Base-by-base conservation (phyloP, 768 basidiomycete genomes). In the Trametes punicea region DNA sequence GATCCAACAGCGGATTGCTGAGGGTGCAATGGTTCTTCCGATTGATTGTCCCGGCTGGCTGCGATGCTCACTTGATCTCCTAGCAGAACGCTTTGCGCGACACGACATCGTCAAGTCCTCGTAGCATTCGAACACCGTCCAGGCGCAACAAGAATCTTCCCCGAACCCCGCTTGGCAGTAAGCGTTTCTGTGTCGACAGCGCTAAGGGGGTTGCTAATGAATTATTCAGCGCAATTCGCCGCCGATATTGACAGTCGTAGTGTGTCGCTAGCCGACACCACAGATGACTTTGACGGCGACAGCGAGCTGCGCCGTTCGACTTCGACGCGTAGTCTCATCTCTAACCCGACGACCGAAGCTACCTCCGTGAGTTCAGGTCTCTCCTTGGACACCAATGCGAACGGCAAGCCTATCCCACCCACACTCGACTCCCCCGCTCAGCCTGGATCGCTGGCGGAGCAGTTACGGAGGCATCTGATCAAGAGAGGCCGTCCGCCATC, bases 1-100 rank as follows among this genome's bases (percentile, higher is more conserved):
- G 68, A 90, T 96, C 41, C 90, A 93, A 65, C 85, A 89, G 59
- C 90, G 90, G 57, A 72, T 95, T 27, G 85, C 81, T 30, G 85
- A 84, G 53, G 91, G 88, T 31, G 85, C 81, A 15, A 75, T 89
- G 57, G 88, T 93, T 66, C 59, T 81, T 75, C 26, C 2, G 36
- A 15, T 26, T 40, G 9, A 33, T 34, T 18, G 8, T 45, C 4
- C 26, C 23, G 5, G 10, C 23, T 46, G 38, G n/a, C n/a, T 38
- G 21, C 9, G 13, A 16, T 44, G 20, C 50, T 25, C 34, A 54
- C 52, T 5, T 36, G 13, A 23, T 40, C 46, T 40, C 55, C 49
- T 41, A 49, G 44, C 60, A 90, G 87, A 85, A 86, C 41, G 81
- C 83, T 15, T 75, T 63, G n/a, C 74, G 83, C 60, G 76, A 81